Evolutionary conservation across 2,329 filamentous ascomycete species (phyloP).

Genomic region (Scedosporium apiospermum): DNA sequence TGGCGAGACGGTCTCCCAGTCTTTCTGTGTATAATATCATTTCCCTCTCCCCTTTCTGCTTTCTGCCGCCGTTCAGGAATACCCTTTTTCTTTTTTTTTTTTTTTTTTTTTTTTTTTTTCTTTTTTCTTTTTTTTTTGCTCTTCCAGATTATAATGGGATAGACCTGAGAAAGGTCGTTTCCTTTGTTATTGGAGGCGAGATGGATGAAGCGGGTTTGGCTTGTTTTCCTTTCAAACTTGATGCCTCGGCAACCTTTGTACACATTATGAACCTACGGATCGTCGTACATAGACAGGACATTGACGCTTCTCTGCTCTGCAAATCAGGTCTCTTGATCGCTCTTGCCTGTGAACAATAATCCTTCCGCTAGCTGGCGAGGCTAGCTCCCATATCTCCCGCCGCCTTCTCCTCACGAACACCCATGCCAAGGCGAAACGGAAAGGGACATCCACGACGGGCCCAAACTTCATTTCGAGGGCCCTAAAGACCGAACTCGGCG

Average conservation of each 20-base stretch:
- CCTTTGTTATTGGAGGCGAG: not conserved
- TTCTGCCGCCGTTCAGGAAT: not conserved
- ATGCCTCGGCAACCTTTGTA: not conserved
- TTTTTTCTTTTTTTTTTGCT: not conserved
- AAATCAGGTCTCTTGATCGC: not conserved
- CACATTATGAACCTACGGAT: not conserved
- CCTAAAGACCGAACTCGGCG: not conserved
- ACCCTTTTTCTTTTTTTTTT: conserved; percentile 1
- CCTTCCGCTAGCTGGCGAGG: no score
- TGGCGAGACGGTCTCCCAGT: not conserved
- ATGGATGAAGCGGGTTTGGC: not conserved
- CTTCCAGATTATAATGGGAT: not conserved
- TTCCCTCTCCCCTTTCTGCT: not conserved
- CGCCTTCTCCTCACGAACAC: no score
- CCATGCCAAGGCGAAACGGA: no score
- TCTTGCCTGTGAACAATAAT: not conserved
- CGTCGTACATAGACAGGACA: not conserved
- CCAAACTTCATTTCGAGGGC: not conserved
- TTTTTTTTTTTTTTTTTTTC: conserved; percentile 1
- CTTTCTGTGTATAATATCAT: not conserved
- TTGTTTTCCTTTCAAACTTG: not conserved
- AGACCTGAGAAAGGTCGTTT: not conserved
- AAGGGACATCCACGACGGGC: not conserved
- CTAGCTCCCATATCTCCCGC: no score
- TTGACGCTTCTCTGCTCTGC: not conserved